Evolutionary conservation across 345 rosid genomes (phyloP), one percentile per base, ranked within the genome.

Genomic region (Populus nigra): DNA sequence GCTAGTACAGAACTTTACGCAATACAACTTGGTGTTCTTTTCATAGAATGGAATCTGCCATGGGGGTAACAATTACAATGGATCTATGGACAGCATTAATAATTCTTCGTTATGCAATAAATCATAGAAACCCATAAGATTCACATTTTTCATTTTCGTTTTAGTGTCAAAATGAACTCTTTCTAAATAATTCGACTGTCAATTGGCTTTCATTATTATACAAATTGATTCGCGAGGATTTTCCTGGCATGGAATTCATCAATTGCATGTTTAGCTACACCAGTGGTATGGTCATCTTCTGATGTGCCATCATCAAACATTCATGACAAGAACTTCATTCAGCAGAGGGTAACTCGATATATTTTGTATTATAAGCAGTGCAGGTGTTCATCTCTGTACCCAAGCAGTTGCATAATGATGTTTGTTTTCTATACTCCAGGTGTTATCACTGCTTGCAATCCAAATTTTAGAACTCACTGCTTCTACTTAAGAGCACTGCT

Each of bases 391-490:
- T 79, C 10, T 71, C 27, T 73, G 12, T 17, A 62, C 57, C 29
- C 67, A 62, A 55, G 69, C 69, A 76, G 50, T 62, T 76, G 15
- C 29, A 15, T 6, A 72, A 62, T 71, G 65, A 66, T 27, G 9
- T 69, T 84, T 79, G 20, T 45, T 66, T 66, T 76, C 50, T 47
- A 49, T 61, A 65, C 25, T 73, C 74, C 88, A 94, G 97, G 91
- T 87, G 65, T 35, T 89, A 11, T 94, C 92, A 18, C 81, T 94
- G 71, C 83, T 94, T 33, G 74, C 61, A 33, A 61, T 93, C 65
- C 91, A 91, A 77, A 69, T 76, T 65, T 71, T 88, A 65, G 97
- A 94, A 88, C 89, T 94, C 43, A 8, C 78, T 27, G 91, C 85
- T 87, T 65, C 86, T 94, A 29, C 92, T 94, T 61, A 85, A 72